A percentile compares a stretch with the other conserved stretches of the same genome.
Evolutionary conservation across 805 yeast genomes (phyloP).

Genomic region (Candida andamanensis): DNA sequence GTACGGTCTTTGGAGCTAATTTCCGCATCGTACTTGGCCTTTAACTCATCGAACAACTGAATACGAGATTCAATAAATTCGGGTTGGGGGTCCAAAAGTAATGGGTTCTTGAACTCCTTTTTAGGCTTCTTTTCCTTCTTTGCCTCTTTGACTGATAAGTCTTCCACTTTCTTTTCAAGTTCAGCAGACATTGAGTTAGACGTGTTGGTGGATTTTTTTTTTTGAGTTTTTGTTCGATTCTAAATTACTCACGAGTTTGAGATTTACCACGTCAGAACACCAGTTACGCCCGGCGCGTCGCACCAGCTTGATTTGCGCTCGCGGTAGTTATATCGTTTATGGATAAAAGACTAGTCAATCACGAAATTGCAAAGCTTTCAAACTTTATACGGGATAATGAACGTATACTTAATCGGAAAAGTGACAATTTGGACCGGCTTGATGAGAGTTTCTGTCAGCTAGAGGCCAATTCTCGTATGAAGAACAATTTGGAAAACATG

Average conservation of each 20-base stretch:
- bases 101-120: slow-evolving; percentile 31
- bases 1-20: slow-evolving; percentile 53
- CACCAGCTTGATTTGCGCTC: neutral
- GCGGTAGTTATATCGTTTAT: no score
- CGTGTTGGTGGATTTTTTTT: slow-evolving; percentile 3
- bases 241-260: neutral
- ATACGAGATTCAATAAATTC: slow-evolving; percentile 76
- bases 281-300: no score
- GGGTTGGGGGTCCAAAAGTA: slow-evolving; percentile 71
- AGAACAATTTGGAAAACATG: neutral
- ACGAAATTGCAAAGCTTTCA: neutral
- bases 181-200: slow-evolving; percentile 13
- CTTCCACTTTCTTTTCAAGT: slow-evolving; percentile 45
- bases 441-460: neutral
- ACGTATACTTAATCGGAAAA: slow-evolving; percentile 1
- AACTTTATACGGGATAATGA: slow-evolving; percentile 2
- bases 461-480: neutral
- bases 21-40: slow-evolving; percentile 69
- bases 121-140: slow-evolving; percentile 27
- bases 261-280: neutral
- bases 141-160: slow-evolving; percentile 30
- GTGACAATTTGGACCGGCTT: slow-evolving; percentile 3
- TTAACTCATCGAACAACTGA: slow-evolving; percentile 71
- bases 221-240: no score
- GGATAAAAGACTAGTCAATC: neutral